Percentiles rank a stretch among this genome's conserved stretches.
Evolutionary conservation across 108 stramenopile genomes (phyloP).

Genomic region (Conticribra guillardii): DNA sequence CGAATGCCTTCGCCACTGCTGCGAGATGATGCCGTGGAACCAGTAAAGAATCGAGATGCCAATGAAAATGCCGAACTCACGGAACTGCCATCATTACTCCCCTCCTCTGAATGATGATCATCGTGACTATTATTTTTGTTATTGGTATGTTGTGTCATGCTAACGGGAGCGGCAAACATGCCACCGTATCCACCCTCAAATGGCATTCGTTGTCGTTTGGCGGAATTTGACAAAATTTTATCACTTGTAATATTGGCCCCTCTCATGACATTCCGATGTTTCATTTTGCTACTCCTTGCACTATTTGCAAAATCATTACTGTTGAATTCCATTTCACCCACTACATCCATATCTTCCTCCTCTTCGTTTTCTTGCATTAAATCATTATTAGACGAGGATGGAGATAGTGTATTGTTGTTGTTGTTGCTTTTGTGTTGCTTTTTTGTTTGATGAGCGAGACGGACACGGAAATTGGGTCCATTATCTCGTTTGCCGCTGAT

Average conservation of each 20-base stretch:
- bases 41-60: conserved; percentile 7
- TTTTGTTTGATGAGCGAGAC: background rate
- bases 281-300: background rate
- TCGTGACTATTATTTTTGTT: background rate
- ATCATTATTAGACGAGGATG: no score
- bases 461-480: background rate
- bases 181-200: conserved; percentile 45
- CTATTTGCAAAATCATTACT: background rate
- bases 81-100: background rate
- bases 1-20: background rate
- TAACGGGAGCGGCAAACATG: conserved; percentile 28
- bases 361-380: no score
- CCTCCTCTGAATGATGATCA: background rate
- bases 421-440: background rate
- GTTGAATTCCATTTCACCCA: background rate
- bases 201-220: conserved; percentile 29
- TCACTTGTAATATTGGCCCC: background rate
- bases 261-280: background rate
- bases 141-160: background rate
- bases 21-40: background rate
- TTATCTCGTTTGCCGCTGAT: background rate
- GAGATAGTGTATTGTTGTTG: background rate
- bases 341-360: background rate
- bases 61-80: conserved; percentile 1
- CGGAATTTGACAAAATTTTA: background rate